Evolutionary conservation across 495 filamentous ascomycete species (phyloP), one percentile per base, ranked within the genome.

Genomic region (Sporormia fimetaria): DNA sequence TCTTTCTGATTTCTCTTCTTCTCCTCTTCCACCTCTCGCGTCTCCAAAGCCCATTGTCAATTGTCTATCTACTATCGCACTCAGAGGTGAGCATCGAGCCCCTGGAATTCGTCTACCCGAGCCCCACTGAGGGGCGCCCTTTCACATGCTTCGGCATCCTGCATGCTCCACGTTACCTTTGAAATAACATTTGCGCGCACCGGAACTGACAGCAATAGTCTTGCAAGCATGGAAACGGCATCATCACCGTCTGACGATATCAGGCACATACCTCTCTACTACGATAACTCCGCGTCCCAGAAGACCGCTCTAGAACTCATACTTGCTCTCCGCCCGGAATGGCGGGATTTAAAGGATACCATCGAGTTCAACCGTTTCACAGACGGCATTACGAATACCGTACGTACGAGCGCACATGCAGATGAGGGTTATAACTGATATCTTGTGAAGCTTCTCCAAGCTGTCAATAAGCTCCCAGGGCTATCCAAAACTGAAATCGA

Each of bases 361-460:
- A 72, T 98, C 45, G 81, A 87, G 57, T 84, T 96, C 52, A 70
- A 85, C 33, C 75, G 78, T 32, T 98, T 96, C 67, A 98, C 83
- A 20, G 90, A 98, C 57, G 90, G 90, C 50, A 98, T 98, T 61
- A 98, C 90, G 31, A 98, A 98, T 62, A 95, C 88, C 44, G 78
- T 82, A 63, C 46, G 75, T 75, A 51, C 33, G 32, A 26, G 20
- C 20, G 41, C 29, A 9, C 12, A 44, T 17, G 8, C 29, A 16
- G 15, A 30, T 33, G 6, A 10, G 6, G 22, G 31, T 12, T 22
- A 29, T 12, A n/a, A 15, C 16, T 12, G 26, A 11, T 7, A 4
- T 7, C 14, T 6, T 20, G 10, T 3, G 21, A 60, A 83, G 66
- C 73, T 98, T 16, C 62, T 82, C 35, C 96, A 96, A 71, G 83